A percentile compares a stretch with the other conserved stretches of the same genome.
These are phyloP conservation scores for Zea luxurians DNA, from an alignment of 176 grass and related monocot species.

Conservation along the genomic window DNA sequence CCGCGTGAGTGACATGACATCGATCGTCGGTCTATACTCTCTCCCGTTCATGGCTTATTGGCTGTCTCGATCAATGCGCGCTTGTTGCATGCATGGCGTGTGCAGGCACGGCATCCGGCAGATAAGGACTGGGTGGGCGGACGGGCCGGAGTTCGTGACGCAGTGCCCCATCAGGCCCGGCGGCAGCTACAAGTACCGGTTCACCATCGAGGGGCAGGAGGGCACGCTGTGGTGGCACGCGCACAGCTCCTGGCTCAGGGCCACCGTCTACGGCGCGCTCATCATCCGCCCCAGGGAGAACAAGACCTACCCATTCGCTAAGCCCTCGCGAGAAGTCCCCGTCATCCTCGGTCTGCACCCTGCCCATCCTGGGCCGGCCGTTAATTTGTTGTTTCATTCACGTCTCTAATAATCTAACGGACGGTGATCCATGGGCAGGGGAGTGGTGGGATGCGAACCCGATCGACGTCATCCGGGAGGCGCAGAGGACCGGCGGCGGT, in stretches of 20 bases:
- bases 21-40: no score
- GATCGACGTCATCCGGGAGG: slow-evolving; percentile 62
- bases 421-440: slow-evolving; percentile 35
- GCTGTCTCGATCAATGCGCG: no score
- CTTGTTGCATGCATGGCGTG: not conserved
- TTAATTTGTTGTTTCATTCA: no score
- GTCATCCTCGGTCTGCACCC: slow-evolving; percentile 50
- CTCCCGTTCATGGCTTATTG: no score
- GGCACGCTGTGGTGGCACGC: slow-evolving; percentile 95
- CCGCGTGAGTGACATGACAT: no score
- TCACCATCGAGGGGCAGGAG: slow-evolving; percentile 67
- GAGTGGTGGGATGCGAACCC: slow-evolving; percentile 92
- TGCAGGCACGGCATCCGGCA: slow-evolving; percentile 71
- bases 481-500: slow-evolving; percentile 53
- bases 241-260: slow-evolving; percentile 82
- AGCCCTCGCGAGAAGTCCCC: slow-evolving; percentile 60
- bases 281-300: slow-evolving; percentile 56
- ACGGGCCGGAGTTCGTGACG: slow-evolving; percentile 79
- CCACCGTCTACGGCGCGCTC: slow-evolving; percentile 76
- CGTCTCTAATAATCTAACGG: not conserved
- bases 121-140: slow-evolving; percentile 71
- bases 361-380: no score
- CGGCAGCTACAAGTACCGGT: slow-evolving; percentile 70
- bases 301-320: slow-evolving; percentile 58
- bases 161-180: slow-evolving; percentile 79